Conservation (phyloP, 225 moss, liverwort and hornwort species). For the Physcomitrium patens region DNA sequence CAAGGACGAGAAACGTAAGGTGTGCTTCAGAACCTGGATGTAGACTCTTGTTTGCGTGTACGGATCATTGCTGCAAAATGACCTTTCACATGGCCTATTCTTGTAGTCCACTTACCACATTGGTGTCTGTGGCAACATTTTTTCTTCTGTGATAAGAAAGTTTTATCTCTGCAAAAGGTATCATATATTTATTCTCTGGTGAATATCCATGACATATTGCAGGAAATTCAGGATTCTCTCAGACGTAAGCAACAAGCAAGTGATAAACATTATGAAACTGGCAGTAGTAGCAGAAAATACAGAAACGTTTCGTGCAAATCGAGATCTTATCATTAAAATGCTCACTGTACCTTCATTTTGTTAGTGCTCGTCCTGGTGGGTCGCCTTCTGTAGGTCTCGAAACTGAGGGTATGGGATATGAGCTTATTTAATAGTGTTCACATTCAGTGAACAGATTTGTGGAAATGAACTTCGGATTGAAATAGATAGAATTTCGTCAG, state of each 20-base stretch:
- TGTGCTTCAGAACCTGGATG: not conserved
- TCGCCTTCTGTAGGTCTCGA: not conserved
- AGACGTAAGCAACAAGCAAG: conserved; percentile 7
- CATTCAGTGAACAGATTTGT: conserved; percentile 3
- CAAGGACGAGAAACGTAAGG: conserved; percentile 38
- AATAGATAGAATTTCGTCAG: not conserved
- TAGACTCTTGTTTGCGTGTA: too few relatives aligned
- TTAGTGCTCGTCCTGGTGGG: conserved; percentile 1
- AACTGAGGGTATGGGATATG: not conserved
- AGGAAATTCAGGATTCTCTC: conserved; percentile 29
- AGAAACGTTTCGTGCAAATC: conserved; percentile 29
- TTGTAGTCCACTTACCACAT: not conserved
- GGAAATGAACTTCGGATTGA: not conserved
- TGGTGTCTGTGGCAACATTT: not conserved
- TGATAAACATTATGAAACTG: conserved; percentile 28
- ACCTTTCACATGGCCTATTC: not conserved
- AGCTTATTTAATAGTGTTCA: conserved; percentile 3
- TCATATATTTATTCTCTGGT: not conserved
- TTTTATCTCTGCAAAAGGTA: not conserved
- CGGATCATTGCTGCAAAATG: too few relatives aligned
- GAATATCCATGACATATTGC: not conserved
- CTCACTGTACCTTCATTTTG: conserved; percentile 4
- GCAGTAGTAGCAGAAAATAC: conserved; percentile 34
- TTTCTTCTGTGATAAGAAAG: not conserved
- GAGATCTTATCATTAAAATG: conserved; percentile 27